These are phyloP conservation scores for Trypanosoma theileri DNA, from an alignment of 208 protist genomes.

Conservation along the genomic window DNA sequence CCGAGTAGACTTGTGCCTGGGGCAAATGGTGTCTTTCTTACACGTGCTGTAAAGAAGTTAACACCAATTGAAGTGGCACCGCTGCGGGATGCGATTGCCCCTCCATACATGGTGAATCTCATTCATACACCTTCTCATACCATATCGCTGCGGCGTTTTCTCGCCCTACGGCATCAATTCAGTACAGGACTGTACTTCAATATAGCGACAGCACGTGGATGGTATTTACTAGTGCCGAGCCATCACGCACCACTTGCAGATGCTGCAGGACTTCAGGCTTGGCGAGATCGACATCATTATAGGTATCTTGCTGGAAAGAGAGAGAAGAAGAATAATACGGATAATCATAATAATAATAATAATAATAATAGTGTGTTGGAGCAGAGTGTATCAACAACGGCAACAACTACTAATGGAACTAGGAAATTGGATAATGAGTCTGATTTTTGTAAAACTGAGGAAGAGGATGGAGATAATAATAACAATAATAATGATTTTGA, in stretches of 20 bases:
- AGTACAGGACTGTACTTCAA: conserved; percentile 51
- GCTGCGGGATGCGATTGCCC: conserved; percentile 19
- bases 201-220: conserved; percentile 51
- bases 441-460: conserved; percentile 11
- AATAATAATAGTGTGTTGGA: background rate
- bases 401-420: background rate
- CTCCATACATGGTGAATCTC: conserved; percentile 65
- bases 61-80: conserved; percentile 64
- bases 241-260: conserved; percentile 39
- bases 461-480: conserved; percentile 10
- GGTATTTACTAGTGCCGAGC: conserved; percentile 68
- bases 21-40: conserved; percentile 58
- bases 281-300: conserved; percentile 50
- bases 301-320: conserved; percentile 29
- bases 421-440: background rate
- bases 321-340: conserved; percentile 10
- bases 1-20: conserved; percentile 54
- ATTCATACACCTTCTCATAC: conserved; percentile 36
- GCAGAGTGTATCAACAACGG: background rate
- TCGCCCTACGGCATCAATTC: conserved; percentile 72
- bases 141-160: conserved; percentile 71
- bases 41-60: conserved; percentile 62
- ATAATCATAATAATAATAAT: conserved; percentile 6
- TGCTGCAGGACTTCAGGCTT: conserved; percentile 38
- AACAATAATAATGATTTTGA: background rate